A percentile compares a stretch with the other conserved stretches of the same genome.
phyloP scores from a whole-genome alignment of 2,329 filamentous ascomycete species.

The Rhytidhysteron rufulum region DNA sequence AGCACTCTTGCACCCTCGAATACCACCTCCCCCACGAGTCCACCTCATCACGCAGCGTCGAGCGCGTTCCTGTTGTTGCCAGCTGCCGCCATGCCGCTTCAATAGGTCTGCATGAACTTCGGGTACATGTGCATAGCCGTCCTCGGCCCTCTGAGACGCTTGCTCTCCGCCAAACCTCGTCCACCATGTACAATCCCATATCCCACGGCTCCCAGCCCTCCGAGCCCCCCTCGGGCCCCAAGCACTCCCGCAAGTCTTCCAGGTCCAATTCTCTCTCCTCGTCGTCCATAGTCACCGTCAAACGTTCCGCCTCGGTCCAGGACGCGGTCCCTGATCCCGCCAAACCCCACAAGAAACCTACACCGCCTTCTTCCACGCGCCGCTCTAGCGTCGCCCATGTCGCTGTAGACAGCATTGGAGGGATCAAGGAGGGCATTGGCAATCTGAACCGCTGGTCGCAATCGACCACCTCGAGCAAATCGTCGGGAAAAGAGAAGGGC shows the following conservation, averaged over 20 bases:
- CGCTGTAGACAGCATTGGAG: conserved; percentile 34
- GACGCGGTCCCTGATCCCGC: conserved; percentile 26
- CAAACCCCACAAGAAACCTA: conserved; percentile 21
- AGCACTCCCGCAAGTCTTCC: conserved; percentile 29
- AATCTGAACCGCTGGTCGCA: conserved; percentile 58
- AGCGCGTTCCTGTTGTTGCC: conserved; percentile 8
- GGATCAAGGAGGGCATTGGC: conserved; percentile 43
- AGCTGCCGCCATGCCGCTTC: conserved; percentile 23
- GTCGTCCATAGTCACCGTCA: conserved; percentile 39
- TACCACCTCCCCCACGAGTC: background rate
- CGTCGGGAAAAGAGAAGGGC: conserved; percentile 24
- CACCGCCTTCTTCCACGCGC: conserved; percentile 29
- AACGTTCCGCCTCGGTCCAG: conserved; percentile 38
- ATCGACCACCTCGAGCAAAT: conserved; percentile 50
- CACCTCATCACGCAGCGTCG: background rate
- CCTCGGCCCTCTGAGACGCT: conserved; percentile 28
- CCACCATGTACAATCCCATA: conserved; percentile 19
- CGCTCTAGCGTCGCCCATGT: conserved; percentile 40
- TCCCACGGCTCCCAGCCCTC: conserved; percentile 10
- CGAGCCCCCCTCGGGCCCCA: conserved; percentile 10
- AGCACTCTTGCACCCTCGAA: conserved; percentile 1
- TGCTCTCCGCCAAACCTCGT: conserved; percentile 13
- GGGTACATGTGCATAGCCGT: conserved; percentile 12
- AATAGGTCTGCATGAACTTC: conserved; percentile 16
- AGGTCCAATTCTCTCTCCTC: conserved; percentile 44